Evolutionary conservation across 371 early-diverging fungal species (phyloP), one percentile per base, ranked within the genome.

Genomic region (Fennellomyces sp.): DNA sequence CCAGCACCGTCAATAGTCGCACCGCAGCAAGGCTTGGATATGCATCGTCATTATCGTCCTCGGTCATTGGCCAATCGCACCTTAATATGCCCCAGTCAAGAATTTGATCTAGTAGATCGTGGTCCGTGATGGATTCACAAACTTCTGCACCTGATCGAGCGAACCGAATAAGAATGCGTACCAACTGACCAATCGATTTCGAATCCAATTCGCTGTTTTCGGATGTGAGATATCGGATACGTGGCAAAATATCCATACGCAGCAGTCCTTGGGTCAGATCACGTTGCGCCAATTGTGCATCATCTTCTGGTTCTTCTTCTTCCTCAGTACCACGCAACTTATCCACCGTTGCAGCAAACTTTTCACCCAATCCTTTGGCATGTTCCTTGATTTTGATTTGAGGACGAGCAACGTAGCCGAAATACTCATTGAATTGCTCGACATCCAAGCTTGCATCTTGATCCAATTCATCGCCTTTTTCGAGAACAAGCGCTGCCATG

Each of bases 261-360:
- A 88, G 36, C 45, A 89, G 58, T 5, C 84, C 87, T 23, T 72
- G 69, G 1, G 81, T 64, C 5, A 84, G 64, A 57, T 87, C 87
- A 8, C 71, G 70, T 27, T 81, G 70, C 3, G 77, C 85, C 35
- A 86, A 31, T 17, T 68, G 69, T 3, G 82, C 83, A 65, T 83
- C 74, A 17, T 70, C 64, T 29, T 60, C 48, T 15, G 63, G 50
- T 5, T 63, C 63, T 17, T 56, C 42, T 29, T 70, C 69, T 10
- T 60, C 67, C 10, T 56, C 60, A 2, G 19, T 47, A 13, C 53
- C 41, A 11, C 42, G 53, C 1, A 63, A 11, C 12, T 56, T 35
- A 33, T 65, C 30, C 2, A 60, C 47, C 2, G 65, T 38, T 1
- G 45, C 52, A 6, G 68, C 52, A 3, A 74, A 64, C 17, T 52